These are phyloP conservation scores for Globisporangium irregulare DNA, from an alignment of 352 stramenopile species.

Conservation along the genomic window DNA sequence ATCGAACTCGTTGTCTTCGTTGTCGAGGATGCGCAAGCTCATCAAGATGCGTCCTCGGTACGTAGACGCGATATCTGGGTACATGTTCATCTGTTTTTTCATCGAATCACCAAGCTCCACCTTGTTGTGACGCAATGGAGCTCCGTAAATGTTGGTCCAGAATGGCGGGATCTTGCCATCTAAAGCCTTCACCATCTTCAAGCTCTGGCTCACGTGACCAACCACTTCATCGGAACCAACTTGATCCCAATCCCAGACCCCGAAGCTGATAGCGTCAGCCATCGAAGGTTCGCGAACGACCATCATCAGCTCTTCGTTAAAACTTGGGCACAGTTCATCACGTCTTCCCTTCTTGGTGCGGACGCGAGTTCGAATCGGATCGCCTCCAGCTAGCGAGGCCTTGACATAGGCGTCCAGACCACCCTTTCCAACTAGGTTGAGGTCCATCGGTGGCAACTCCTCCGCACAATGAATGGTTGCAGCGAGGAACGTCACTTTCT, in stretches of 20 bases:
- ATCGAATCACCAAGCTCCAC: conserved; percentile 56
- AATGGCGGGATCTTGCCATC: conserved; percentile 51
- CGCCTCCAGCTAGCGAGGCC: conserved; percentile 49
- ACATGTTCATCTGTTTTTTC: conserved; percentile 86
- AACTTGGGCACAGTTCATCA: conserved; percentile 61
- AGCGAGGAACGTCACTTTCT: conserved; percentile 73
- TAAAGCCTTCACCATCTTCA: conserved; percentile 71
- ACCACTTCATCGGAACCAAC: conserved; percentile 74
- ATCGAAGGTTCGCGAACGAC: conserved; percentile 78
- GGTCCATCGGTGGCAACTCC: conserved; percentile 74
- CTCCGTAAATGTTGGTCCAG: conserved; percentile 82
- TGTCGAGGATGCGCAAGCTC: conserved; percentile 64
- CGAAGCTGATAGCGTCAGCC: conserved; percentile 70
- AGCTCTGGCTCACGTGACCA: conserved; percentile 62
- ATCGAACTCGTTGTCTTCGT: conserved; percentile 69
- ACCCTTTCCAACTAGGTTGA: conserved; percentile 51
- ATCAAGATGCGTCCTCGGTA: conserved; percentile 84
- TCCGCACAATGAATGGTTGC: conserved; percentile 67
- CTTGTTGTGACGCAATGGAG: conserved; percentile 52
- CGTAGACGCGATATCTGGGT: conserved; percentile 74
- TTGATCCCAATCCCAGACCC: conserved; percentile 78
- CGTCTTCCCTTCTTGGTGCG: conserved; percentile 73
- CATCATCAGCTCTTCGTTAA: conserved; percentile 80
- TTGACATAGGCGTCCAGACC: conserved; percentile 77
- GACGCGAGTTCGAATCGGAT: conserved; percentile 67